Conservation (phyloP, 495 filamentous ascomycete genomes). For the Daldinia vernicosa region DNA sequence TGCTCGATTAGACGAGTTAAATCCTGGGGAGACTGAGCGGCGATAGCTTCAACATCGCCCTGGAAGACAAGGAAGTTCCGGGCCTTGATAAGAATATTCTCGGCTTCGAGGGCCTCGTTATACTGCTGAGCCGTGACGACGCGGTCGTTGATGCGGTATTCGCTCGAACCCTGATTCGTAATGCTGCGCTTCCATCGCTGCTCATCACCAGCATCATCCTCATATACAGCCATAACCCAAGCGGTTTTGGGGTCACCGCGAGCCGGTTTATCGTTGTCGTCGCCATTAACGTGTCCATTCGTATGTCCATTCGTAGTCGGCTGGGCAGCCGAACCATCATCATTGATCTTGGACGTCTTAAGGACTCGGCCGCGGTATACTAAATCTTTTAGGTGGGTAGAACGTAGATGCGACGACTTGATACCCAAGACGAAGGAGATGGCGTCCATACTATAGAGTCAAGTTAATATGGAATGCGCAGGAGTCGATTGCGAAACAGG, state of each 20-base stretch:
- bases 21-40: constrained; percentile 89
- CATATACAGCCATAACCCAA: constrained; percentile 99
- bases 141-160: constrained; percentile 95
- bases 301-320: constrained; percentile 63
- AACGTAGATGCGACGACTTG: constrained; percentile 95
- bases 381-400: constrained; percentile 91
- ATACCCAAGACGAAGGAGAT: constrained; percentile 99
- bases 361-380: constrained; percentile 96
- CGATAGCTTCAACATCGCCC: constrained; percentile 98
- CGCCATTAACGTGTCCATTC: constrained; percentile 61
- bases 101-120: constrained; percentile 89
- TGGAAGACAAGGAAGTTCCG: constrained; percentile 99
- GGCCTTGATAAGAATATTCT: constrained; percentile 97
- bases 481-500: neutral
- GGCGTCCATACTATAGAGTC: constrained; percentile 86
- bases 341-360: constrained; percentile 88
- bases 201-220: constrained; percentile 95
- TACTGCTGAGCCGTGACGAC: constrained; percentile 90
- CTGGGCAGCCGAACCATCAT: constrained; percentile 76
- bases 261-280: constrained; percentile 65
- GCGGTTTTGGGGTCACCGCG: constrained; percentile 84
- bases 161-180: constrained; percentile 85
- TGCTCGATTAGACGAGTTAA: constrained; percentile 97
- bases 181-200: constrained; percentile 96
- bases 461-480: constrained; percentile 12